phyloP scores from a whole-genome alignment of 2,329 filamentous ascomycete genomes.

The Chaetomium strumarium region DNA sequence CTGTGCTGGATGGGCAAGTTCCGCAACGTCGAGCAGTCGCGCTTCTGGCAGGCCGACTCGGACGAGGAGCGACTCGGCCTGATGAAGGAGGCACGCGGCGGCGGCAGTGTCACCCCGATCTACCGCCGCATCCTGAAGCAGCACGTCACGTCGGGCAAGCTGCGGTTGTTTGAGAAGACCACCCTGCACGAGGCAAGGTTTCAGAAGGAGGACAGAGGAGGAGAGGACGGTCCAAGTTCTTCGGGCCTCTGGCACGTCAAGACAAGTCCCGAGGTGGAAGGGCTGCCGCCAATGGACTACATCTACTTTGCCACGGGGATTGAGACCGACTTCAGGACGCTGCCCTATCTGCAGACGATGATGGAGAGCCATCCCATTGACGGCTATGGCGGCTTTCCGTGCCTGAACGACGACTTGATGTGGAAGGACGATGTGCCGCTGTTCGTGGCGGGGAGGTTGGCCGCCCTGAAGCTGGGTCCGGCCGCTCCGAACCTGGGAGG shows the following conservation, averaged over 20 bases:
- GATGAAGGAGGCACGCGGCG: constrained; percentile 60
- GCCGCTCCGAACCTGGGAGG: constrained; percentile 70
- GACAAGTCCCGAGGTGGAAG: constrained; percentile 46
- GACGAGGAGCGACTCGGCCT: constrained; percentile 64
- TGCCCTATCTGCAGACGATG: constrained; percentile 58
- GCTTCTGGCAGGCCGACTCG: constrained; percentile 70
- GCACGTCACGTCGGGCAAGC: not conserved
- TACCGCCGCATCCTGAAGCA: constrained; percentile 62
- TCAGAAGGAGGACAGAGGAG: constrained; percentile 31
- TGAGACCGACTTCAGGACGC: constrained; percentile 52
- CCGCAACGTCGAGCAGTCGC: constrained; percentile 68
- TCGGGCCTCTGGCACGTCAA: constrained; percentile 36
- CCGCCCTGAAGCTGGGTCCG: constrained; percentile 62
- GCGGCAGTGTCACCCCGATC: constrained; percentile 68
- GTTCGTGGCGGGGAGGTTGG: constrained; percentile 64
- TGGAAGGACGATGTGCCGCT: constrained; percentile 69
- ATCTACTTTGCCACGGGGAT: constrained; percentile 74
- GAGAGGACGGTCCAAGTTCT: no score
- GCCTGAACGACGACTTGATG: constrained; percentile 68
- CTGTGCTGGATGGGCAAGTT: constrained; percentile 79
- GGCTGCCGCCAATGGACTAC: constrained; percentile 56
- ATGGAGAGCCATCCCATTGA: constrained; percentile 54
- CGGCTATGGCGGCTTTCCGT: constrained; percentile 61
- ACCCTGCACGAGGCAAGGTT: constrained; percentile 31
- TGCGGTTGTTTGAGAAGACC: not conserved